phyloP scores from a whole-genome alignment of 2,329 filamentous ascomycete species.

The Cladosporium velox region DNA sequence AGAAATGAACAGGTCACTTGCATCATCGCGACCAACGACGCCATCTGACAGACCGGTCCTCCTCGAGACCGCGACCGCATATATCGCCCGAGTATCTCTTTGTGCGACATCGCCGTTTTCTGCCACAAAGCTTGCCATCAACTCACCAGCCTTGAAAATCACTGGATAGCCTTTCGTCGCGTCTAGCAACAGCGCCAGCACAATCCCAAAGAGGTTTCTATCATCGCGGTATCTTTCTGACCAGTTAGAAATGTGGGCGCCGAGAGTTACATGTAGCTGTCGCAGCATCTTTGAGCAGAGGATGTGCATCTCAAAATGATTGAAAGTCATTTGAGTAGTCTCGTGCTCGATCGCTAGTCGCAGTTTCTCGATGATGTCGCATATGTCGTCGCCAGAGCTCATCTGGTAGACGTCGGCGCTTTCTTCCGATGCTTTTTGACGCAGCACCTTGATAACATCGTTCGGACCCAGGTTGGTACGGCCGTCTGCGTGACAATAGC shows the following conservation, averaged over 20 bases:
- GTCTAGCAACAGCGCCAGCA: not conserved
- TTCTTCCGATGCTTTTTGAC: not conserved
- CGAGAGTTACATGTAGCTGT: not conserved
- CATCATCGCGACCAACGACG: not conserved
- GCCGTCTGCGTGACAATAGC: not conserved
- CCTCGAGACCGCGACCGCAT: not conserved
- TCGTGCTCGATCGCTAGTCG: not conserved
- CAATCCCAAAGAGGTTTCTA: not conserved
- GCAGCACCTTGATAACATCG: not conserved
- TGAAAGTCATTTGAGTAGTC: not conserved
- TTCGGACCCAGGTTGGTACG: not conserved
- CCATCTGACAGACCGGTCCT: not conserved
- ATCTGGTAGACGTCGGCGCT: not conserved
- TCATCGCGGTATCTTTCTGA: not conserved
- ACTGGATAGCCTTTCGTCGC: not conserved
- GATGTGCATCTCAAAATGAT: slow-evolving; percentile 14
- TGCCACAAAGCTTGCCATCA: not conserved
- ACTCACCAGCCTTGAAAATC: not conserved
- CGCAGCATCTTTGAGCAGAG: slow-evolving; percentile 8
- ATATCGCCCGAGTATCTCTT: not conserved
- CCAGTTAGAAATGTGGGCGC: not conserved
- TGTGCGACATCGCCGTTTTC: not conserved
- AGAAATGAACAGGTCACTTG: not conserved
- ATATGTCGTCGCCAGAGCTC: not conserved
- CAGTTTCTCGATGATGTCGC: not conserved